Evolutionary conservation across 805 yeast genomes (phyloP).

Genomic region (Teunomyces kruisii): DNA sequence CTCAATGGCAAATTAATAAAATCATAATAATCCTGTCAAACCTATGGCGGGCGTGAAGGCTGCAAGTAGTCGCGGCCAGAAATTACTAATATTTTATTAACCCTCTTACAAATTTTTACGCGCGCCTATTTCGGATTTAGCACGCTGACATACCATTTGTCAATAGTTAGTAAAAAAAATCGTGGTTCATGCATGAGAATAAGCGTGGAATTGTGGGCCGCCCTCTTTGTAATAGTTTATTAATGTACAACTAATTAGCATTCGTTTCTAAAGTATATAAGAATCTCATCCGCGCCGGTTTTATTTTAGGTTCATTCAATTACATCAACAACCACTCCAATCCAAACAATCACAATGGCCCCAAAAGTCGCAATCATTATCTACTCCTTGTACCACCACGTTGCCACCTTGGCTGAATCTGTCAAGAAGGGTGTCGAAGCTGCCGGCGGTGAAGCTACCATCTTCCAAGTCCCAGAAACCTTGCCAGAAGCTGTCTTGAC

Average conservation of each 20-base stretch:
- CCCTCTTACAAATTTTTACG: neutral
- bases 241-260: neutral
- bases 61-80: neutral
- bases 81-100: neutral
- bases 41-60: too few species aligned
- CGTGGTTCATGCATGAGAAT: neutral
- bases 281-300: neutral
- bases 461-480: conserved; percentile 78
- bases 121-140: neutral
- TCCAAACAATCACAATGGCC: conserved; percentile 17
- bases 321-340: neutral
- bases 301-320: neutral
- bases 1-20: neutral
- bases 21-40: too few species aligned
- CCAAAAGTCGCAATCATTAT: conserved; percentile 43
- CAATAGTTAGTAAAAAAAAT: conserved; percentile 1
- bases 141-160: neutral
- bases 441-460: conserved; percentile 67
- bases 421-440: conserved; percentile 66
- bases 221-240: neutral
- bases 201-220: neutral
- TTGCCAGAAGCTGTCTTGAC: conserved; percentile 57
- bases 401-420: conserved; percentile 64
- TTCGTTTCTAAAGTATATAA: too few species aligned
- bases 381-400: conserved; percentile 81